Base-by-base conservation (phyloP, 192 early-diverging fungal genomes). In the Fimicolochytrium jonesii region DNA sequence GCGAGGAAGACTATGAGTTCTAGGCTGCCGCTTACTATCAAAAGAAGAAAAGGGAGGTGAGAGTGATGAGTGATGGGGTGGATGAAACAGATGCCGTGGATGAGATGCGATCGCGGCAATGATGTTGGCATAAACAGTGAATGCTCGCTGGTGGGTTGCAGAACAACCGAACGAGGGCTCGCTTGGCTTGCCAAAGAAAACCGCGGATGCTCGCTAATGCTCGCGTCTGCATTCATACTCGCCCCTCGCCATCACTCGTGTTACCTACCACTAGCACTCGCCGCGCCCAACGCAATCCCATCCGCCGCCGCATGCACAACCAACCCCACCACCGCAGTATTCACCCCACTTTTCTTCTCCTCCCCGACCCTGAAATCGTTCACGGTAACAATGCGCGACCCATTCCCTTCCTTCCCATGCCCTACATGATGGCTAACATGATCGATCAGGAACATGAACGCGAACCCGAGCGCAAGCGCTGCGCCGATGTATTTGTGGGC, bases 291-390 rank as follows among this genome's bases (percentile, higher is more conserved):
- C 0, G 95, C 95, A 51, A 98, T 87, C 2, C 95, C 95, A 67
- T 98, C 95, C 0, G 93, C 92, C 10, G 92, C 91, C 4, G 92
- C 90, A 73, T 98, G 95, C 30, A 98, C 90, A n/a, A 98, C 81
- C 28, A 98, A 78, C 54, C 95, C 95, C n/a, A 98, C 78, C 0
- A 91, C 89, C 29, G 91, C 87, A 20, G 86, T 41, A 3, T 42
- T 64, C 23, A 37, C 43, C 3, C 22, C 23, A 3, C 61, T 4
- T 1, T 41, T 41, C 26, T 45, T 10, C 43, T 18, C 41, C 18
- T 23, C 54, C 31, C 20, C 33, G 22, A 75, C 71, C 41, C 53
- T 25, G 49, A 64, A 57, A 32, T 66, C 64, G 55, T 66, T 68
- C 17, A 64, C 64, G 7, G 54, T 35, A 36, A 64, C 61, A 49